phyloP scores from a whole-genome alignment of 495 filamentous ascomycete species.

The Hypoxylon fuscum region DNA sequence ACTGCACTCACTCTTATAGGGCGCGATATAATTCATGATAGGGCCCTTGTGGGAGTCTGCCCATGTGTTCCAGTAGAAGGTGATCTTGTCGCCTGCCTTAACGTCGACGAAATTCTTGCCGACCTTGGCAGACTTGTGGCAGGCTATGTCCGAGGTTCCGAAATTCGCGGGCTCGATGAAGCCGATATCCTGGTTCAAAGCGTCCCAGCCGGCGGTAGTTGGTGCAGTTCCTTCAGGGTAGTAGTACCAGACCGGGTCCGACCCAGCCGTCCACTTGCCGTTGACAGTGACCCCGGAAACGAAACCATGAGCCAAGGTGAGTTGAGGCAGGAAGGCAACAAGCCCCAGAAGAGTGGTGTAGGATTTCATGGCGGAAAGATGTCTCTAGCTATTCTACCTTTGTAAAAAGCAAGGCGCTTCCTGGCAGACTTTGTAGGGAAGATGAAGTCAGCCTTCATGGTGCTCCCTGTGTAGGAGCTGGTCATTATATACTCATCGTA shows the following conservation, averaged over 20 bases:
- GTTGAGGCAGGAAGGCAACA: slow-evolving; percentile 2
- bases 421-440: not conserved
- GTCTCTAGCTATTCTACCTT: not conserved
- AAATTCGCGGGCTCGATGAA: slow-evolving; percentile 57
- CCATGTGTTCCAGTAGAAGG: slow-evolving; percentile 59
- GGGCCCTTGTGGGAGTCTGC: slow-evolving; percentile 51
- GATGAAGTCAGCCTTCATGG: not conserved
- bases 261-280: slow-evolving; percentile 44
- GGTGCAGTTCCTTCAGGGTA: slow-evolving; percentile 4
- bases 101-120: slow-evolving; percentile 43
- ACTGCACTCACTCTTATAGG: slow-evolving; percentile 61
- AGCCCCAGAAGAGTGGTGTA: slow-evolving; percentile 1
- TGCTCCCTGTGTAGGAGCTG: not conserved
- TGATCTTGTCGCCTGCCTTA: slow-evolving; percentile 46
- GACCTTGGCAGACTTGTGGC: slow-evolving; percentile 50
- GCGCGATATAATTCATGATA: slow-evolving; percentile 65
- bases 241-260: slow-evolving; percentile 36
- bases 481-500: not conserved
- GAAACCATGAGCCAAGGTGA: slow-evolving; percentile 65
- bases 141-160: slow-evolving; percentile 49
- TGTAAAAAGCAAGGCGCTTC: not conserved
- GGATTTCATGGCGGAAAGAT: not conserved
- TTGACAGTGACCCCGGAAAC: slow-evolving; percentile 68
- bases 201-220: slow-evolving; percentile 48
- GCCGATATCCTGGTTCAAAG: slow-evolving; percentile 60